Percentiles rank a stretch among this genome's conserved stretches.
phyloP scores from a whole-genome alignment of 2,329 filamentous ascomycete species.

The Neurospora sp. region DNA sequence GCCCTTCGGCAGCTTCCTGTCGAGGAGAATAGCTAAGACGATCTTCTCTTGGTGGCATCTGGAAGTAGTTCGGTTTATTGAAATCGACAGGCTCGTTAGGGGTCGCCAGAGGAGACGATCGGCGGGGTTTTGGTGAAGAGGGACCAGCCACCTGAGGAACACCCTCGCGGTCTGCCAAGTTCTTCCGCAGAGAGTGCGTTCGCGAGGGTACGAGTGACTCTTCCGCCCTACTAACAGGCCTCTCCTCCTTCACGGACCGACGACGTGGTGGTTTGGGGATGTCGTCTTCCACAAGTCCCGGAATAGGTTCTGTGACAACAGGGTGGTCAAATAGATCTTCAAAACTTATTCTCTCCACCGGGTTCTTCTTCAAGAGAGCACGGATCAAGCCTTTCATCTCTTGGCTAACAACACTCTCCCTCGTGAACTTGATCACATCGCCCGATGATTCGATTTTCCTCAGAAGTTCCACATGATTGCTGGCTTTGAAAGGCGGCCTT shows the following conservation, averaged over 20 bases:
- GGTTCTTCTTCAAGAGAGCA: constrained; percentile 71
- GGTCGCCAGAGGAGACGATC: constrained; percentile 34
- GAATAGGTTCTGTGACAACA: constrained; percentile 66
- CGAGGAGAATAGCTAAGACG: constrained; percentile 33
- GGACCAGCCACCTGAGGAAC: constrained; percentile 22
- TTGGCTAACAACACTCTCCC: constrained; percentile 58
- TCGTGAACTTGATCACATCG: constrained; percentile 74
- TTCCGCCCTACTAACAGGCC: constrained; percentile 22
- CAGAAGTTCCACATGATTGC: constrained; percentile 88
- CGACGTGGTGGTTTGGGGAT: constrained; percentile 33
- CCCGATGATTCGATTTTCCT: constrained; percentile 84
- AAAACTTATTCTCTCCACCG: constrained; percentile 77
- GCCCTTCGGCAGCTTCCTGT: constrained; percentile 36
- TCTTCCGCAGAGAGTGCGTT: constrained; percentile 31
- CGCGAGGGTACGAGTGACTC: constrained; percentile 22
- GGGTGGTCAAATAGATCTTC: constrained; percentile 71
- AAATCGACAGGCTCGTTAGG: constrained; percentile 23
- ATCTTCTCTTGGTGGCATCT: constrained; percentile 16
- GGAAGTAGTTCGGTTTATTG: constrained; percentile 22
- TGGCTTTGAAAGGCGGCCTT: constrained; percentile 79
- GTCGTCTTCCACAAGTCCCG: constrained; percentile 72
- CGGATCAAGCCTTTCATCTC: constrained; percentile 76
- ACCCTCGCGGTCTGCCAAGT: constrained; percentile 27
- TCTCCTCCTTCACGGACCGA: constrained; percentile 23
- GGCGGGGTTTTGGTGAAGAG: constrained; percentile 29